phyloP scores from a whole-genome alignment of 371 early-diverging fungal species.

The Mucor plumbeus region DNA sequence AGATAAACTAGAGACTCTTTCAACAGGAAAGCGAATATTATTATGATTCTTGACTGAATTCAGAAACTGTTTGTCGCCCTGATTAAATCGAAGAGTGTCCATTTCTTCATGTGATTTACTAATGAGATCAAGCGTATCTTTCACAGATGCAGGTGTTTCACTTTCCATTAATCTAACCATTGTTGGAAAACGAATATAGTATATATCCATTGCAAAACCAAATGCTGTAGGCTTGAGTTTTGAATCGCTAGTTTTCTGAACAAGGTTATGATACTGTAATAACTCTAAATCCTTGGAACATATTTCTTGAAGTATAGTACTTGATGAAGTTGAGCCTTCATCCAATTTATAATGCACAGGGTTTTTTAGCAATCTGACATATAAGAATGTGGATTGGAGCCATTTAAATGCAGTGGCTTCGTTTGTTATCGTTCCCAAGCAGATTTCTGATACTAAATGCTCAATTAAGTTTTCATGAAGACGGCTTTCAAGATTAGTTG shows the following conservation, averaged over 20 bases:
- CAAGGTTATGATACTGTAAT: slow-evolving; percentile 30
- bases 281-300: slow-evolving; percentile 55
- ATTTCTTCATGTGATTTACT: slow-evolving; percentile 53
- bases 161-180: slow-evolving; percentile 41
- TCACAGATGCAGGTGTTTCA: slow-evolving; percentile 24
- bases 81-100: slow-evolving; percentile 38
- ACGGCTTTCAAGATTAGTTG: slow-evolving; percentile 69
- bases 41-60: slow-evolving; percentile 42
- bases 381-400: slow-evolving; percentile 78
- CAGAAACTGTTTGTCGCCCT: slow-evolving; percentile 56
- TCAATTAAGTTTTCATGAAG: slow-evolving; percentile 80
- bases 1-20: slow-evolving; percentile 29
- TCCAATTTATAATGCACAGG: slow-evolving; percentile 63
- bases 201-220: slow-evolving; percentile 59
- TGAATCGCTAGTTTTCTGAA: slow-evolving; percentile 12
- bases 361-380: slow-evolving; percentile 68
- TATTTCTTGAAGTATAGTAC: slow-evolving; percentile 61
- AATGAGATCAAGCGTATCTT: slow-evolving; percentile 46
- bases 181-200: slow-evolving; percentile 52
- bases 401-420: slow-evolving; percentile 67
- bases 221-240: slow-evolving; percentile 31
- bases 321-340: slow-evolving; percentile 22
- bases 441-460: slow-evolving; percentile 85
- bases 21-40: slow-evolving; percentile 46
- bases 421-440: slow-evolving; percentile 68